Evolutionary conservation across 2,329 filamentous ascomycete species (phyloP).

Genomic region (Colletotrichum filicis): DNA sequence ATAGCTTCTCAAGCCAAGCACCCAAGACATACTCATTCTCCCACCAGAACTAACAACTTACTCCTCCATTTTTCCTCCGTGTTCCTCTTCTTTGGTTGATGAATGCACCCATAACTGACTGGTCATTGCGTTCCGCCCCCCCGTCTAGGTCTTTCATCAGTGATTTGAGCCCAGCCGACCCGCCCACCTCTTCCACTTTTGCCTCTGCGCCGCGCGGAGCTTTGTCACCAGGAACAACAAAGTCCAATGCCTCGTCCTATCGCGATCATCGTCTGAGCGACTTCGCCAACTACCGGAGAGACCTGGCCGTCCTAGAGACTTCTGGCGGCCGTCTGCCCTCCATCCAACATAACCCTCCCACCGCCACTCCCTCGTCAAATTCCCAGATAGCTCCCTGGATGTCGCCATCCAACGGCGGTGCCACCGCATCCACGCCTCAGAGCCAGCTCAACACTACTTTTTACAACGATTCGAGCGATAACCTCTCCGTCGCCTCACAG

Average conservation of each 20-base stretch:
- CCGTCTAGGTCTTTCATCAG: constrained; percentile 44
- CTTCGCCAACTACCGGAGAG: constrained; percentile 77
- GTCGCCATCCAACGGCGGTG: constrained; percentile 50
- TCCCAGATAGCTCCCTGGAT: constrained; percentile 71
- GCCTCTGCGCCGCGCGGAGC: constrained; percentile 55
- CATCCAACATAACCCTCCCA: constrained; percentile 68
- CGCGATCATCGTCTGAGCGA: constrained; percentile 69
- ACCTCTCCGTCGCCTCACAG: constrained; percentile 70
- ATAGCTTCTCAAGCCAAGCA: not conserved
- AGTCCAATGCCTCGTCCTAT: constrained; percentile 60
- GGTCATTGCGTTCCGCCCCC: constrained; percentile 30
- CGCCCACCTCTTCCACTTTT: constrained; percentile 55
- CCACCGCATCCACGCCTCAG: constrained; percentile 41
- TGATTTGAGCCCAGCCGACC: constrained; percentile 53
- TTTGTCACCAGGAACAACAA: constrained; percentile 55
- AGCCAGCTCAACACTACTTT: constrained; percentile 63
- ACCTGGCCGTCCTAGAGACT: constrained; percentile 75
- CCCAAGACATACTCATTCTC: constrained; percentile 16
- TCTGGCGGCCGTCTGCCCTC: constrained; percentile 66
- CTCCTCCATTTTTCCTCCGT: constrained; percentile 8
- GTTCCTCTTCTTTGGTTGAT: constrained; percentile 17
- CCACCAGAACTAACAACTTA: not conserved
- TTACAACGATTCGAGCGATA: constrained; percentile 81
- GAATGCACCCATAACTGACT: constrained; percentile 29
- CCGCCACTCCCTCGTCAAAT: constrained; percentile 63